A percentile compares a stretch with the other conserved stretches of the same genome.
Conservation (phyloP, 352 stramenopile genomes). For the Phytopythium sindhum region DNA sequence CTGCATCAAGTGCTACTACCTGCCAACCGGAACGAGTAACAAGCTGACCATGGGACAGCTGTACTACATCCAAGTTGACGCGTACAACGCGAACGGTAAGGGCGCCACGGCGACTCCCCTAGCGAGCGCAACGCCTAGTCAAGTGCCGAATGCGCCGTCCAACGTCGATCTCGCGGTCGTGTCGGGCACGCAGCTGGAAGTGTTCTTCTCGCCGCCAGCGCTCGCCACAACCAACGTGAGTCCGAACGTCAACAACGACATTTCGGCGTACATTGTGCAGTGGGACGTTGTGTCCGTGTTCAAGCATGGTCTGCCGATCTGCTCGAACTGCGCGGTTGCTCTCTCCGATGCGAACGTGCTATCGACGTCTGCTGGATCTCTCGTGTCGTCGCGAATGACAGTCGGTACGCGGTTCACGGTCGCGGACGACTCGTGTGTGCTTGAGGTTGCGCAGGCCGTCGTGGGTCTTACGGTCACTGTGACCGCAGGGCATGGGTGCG, state of each 20-base stretch:
- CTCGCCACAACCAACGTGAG: slow-evolving; percentile 47
- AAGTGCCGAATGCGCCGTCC: slow-evolving; percentile 86
- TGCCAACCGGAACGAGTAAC: slow-evolving; percentile 52
- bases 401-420: slow-evolving; percentile 48
- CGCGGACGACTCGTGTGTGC: slow-evolving; percentile 41
- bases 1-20: slow-evolving; percentile 69
- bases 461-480: slow-evolving; percentile 11
- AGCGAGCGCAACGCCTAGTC: slow-evolving; percentile 56
- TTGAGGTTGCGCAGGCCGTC: slow-evolving; percentile 21
- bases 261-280: slow-evolving; percentile 87
- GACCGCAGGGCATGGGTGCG: slow-evolving; percentile 20
- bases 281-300: slow-evolving; percentile 79
- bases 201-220: slow-evolving; percentile 85
- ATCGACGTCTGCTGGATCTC: slow-evolving; percentile 11
- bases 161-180: slow-evolving; percentile 86
- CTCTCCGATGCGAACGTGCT: slow-evolving; percentile 32
- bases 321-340: slow-evolving; percentile 34
- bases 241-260: slow-evolving; percentile 79
- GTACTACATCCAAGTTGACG: slow-evolving; percentile 79
- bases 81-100: slow-evolving; percentile 73
- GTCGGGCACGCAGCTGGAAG: slow-evolving; percentile 84
- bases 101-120: slow-evolving; percentile 30
- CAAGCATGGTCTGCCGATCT: slow-evolving; percentile 56
- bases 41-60: slow-evolving; percentile 54
- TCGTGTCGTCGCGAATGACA: slow-evolving; percentile 19